Percentiles rank a stretch among this genome's conserved stretches.
phyloP scores from a whole-genome alignment of 371 early-diverging fungal species.

The Actinomortierella wolfii region DNA sequence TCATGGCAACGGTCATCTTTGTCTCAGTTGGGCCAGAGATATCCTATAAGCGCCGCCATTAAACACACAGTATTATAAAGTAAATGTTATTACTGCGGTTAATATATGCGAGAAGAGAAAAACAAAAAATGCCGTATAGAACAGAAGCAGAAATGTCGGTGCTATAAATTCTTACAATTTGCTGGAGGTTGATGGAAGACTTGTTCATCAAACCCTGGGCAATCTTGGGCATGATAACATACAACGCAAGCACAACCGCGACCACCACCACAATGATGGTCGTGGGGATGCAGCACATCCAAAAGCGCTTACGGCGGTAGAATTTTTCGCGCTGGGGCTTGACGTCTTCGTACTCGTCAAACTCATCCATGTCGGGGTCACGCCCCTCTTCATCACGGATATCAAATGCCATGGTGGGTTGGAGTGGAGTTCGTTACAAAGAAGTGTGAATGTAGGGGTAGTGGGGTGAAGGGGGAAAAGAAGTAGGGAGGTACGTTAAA shows the following conservation, averaged over 20 bases:
- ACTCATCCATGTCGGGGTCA: slow-evolving; percentile 22
- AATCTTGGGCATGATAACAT: slow-evolving; percentile 67
- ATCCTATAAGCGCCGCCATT: slow-evolving; percentile 31
- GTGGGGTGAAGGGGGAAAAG: not conserved
- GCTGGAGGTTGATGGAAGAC: slow-evolving; percentile 27
- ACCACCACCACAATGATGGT: slow-evolving; percentile 56
- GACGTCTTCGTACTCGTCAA: slow-evolving; percentile 42
- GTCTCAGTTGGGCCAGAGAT: slow-evolving; percentile 48
- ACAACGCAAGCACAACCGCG: slow-evolving; percentile 53
- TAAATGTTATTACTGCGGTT: no score
- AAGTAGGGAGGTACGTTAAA: not conserved
- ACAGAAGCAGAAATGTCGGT: not conserved
- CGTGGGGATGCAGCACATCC: slow-evolving; percentile 58
- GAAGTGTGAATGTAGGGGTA: not conserved
- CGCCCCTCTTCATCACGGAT: slow-evolving; percentile 33
- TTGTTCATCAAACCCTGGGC: slow-evolving; percentile 53
- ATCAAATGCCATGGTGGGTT: slow-evolving; percentile 32
- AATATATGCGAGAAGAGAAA: not conserved
- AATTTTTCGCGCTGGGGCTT: slow-evolving; percentile 42
- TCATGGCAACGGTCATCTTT: slow-evolving; percentile 53
- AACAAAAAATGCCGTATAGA: not conserved
- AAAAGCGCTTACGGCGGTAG: slow-evolving; percentile 61
- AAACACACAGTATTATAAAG: no score
- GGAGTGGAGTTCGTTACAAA: not conserved
- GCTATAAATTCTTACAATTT: slow-evolving; percentile 22